phyloP scores from a whole-genome alignment of 805 yeast genomes.

The Metschnikowia picachoensis region DNA sequence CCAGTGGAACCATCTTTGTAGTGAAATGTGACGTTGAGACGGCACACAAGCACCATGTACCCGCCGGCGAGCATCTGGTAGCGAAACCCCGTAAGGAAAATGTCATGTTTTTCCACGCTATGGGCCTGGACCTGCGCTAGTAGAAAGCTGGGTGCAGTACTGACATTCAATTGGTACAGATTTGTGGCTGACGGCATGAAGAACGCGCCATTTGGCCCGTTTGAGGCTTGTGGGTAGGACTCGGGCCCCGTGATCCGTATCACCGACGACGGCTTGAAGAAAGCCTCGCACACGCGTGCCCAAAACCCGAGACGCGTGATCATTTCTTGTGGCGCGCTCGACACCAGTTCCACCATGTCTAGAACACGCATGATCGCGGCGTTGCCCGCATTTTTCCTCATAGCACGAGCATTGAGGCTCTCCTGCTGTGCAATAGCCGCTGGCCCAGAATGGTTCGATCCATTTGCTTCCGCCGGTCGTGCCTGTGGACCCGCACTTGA shows the following conservation, averaged over 20 bases:
- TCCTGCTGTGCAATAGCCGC: slow-evolving; percentile 6
- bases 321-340: slow-evolving; percentile 30
- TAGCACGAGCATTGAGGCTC: slow-evolving; percentile 25
- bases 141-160: slow-evolving; percentile 62
- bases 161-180: slow-evolving; percentile 57
- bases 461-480: background rate
- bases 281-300: slow-evolving; percentile 32
- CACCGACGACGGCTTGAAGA: slow-evolving; percentile 30
- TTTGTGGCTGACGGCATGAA: background rate
- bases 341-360: slow-evolving; percentile 37
- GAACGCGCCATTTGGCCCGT: background rate
- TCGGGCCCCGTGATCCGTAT: slow-evolving; percentile 28
- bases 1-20: slow-evolving; percentile 71
- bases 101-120: slow-evolving; percentile 23
- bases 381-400: slow-evolving; percentile 40
- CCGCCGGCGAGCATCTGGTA: slow-evolving; percentile 41
- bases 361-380: slow-evolving; percentile 38
- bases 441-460: background rate
- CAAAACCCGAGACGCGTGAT: slow-evolving; percentile 33
- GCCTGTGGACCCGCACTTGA: background rate
- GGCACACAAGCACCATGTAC: slow-evolving; percentile 31
- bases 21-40: slow-evolving; percentile 28
- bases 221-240: no score
- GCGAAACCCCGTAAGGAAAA: slow-evolving; percentile 35
- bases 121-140: slow-evolving; percentile 50